Base-by-base conservation (phyloP, 1,284 basidiomycete genomes). In the Apiotrichum mycotoxinovorans region DNA sequence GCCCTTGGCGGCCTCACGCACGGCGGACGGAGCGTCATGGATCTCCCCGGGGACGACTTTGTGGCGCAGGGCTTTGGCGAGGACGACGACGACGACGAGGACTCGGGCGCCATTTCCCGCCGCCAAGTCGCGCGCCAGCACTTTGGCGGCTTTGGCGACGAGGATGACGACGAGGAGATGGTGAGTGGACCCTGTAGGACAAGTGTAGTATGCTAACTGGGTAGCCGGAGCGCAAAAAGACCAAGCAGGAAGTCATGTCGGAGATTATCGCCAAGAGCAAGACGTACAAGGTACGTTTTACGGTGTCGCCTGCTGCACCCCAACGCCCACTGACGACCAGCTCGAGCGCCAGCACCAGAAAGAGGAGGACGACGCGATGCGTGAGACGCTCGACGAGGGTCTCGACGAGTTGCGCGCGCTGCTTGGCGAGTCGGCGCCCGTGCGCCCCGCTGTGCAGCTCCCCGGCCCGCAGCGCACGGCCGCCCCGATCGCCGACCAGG, bases 181-280 rank as follows among this genome's bases (percentile, higher is more conserved):
- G 78, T 79, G 77, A 62, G n/a, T 8, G 34, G 10, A 17, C 0
- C 4, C 26, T 40, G 17, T 17, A 23, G 33, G 35, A 54, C 26
- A 26, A 45, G 30, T 57, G n/a, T 7, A 35, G 14, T 3, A 25
- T 10, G 15, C 34, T 17, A 25, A 18, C 30, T 30, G 5, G 14
- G 15, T 34, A 62, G 38, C 34, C 40, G 11, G 52, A 83, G 47
- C 81, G 85, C 60, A 92, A 91, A 76, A 94, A 90, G 79, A 85
- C 87, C 18, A 98, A 97, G 78, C 87, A 89, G 4, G 94, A 99
- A 72, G 91, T 98, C 60, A 98, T 98, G 96, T 85, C 89, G 1
- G 96, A 99, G 76, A 88, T 99, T 51, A 93, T 99, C 50, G 89
- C 92, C 15, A 98, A 98, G 78, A 95, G 91, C 78, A 99, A 99